Base-by-base conservation (phyloP, 306 rosid genomes). In the Prosopis cineraria region DNA sequence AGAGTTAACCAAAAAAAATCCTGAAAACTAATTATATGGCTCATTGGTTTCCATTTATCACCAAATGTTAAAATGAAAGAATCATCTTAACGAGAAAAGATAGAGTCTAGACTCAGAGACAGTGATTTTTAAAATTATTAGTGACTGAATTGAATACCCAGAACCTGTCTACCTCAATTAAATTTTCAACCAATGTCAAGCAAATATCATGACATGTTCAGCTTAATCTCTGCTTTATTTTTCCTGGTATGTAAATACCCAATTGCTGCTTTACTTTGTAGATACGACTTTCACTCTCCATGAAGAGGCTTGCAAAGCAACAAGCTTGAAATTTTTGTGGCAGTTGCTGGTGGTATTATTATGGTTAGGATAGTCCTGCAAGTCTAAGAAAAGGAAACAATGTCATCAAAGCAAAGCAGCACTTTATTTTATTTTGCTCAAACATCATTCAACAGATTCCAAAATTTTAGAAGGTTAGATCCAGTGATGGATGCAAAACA, bases 321-420 rank as follows among this genome's bases (percentile, higher is more conserved):
- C 48, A 60, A 41, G 68, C 63, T 70, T 70, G 56, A 65, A 20
- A 62, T 62, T 63, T 56, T 53, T 52, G 72, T 52, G 62, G 78
- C 64, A 48, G 66, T 55, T 67, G 34, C 45, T 22, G 43, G 33
- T 9, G 69, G 43, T 3, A 70, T 19, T 69, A 24, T 65, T 37
- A 37, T 3, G 30, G 9, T 20, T 65, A 36, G 74, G 59, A 30
- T 45, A 13, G 58, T n/a, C 75, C 45, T 71, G 33, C 6, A 3
- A 33, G 30, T 24, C 31, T n/a, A 52, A 33, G 75, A 25, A 71
- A 31, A n/a, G 16, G 14, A 27, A 55, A 3, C 30, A 55, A 55
- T 55, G 62, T 55, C 6, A 55, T 55, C 8, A 20, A 24, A 55
- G 62, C 10, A 48, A 66, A 70, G 17, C 62, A 31, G 20, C 2